phyloP scores from a whole-genome alignment of 2,329 filamentous ascomycete species.

The Calycina herbarum region DNA sequence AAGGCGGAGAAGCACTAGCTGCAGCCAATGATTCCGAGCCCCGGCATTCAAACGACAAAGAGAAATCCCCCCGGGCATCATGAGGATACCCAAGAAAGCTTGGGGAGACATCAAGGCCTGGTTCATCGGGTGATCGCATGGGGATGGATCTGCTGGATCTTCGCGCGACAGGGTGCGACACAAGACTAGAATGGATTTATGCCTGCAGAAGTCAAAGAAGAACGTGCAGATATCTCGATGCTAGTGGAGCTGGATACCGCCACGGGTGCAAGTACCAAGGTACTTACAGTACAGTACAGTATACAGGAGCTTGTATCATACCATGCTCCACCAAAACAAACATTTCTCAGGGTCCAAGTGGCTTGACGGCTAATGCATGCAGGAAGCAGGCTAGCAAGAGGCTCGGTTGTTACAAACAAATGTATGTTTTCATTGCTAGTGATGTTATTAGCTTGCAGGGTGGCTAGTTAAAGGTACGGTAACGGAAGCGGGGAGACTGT shows the following conservation, averaged over 20 bases:
- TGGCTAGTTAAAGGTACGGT: too few relatives aligned
- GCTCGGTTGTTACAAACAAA: background rate
- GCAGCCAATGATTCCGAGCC: background rate
- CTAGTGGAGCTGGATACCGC: background rate
- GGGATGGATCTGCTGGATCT: background rate
- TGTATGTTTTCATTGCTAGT: too few relatives aligned
- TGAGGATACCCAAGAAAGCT: background rate
- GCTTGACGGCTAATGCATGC: background rate
- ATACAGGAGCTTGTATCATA: background rate
- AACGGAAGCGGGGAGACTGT: too few relatives aligned
- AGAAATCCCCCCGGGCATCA: background rate
- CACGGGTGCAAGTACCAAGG: background rate
- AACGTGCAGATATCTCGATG: background rate
- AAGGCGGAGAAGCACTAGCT: background rate
- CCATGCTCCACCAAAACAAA: background rate
- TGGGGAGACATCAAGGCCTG: constrained; percentile 1
- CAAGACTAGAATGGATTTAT: too few relatives aligned
- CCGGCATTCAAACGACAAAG: background rate
- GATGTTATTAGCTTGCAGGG: too few relatives aligned
- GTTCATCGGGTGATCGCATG: constrained; percentile 15
- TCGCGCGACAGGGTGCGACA: too few relatives aligned
- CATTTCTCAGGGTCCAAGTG: constrained; percentile 5
- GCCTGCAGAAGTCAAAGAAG: too few relatives aligned
- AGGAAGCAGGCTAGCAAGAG: background rate
- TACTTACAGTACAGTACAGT: background rate